Percentiles rank a stretch among this genome's conserved stretches.
phyloP scores from a whole-genome alignment of 768 basidiomycete genomes.

The Pleurotus cornucopiae region DNA sequence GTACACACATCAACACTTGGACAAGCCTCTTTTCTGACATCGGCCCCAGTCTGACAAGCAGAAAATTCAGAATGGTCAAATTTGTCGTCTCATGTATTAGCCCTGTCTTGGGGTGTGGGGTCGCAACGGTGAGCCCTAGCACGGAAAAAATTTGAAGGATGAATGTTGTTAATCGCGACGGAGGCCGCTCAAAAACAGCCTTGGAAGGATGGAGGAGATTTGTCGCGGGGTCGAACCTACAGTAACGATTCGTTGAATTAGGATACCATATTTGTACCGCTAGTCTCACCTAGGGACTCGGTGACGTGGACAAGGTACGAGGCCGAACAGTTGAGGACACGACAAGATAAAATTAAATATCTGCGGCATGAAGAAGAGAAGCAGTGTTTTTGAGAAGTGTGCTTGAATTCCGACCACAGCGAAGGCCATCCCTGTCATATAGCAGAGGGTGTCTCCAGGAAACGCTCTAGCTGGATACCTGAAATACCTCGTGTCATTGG shows the following conservation, averaged over 20 bases:
- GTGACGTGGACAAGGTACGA: constrained; percentile 93
- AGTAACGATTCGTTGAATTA: not conserved
- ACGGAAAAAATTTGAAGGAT: constrained; percentile 56
- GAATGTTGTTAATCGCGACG: constrained; percentile 48
- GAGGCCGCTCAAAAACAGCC: constrained; percentile 53
- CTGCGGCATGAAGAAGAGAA: constrained; percentile 96
- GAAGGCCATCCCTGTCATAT: constrained; percentile 98
- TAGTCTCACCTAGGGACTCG: constrained; percentile 75
- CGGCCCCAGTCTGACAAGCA: constrained; percentile 76
- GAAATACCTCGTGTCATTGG: constrained; percentile 5
- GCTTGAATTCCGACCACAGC: constrained; percentile 96
- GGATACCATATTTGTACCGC: constrained; percentile 1
- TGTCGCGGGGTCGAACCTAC: constrained; percentile 71
- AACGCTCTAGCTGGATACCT: constrained; percentile 97
- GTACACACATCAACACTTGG: constrained; percentile 65
- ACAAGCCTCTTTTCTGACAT: constrained; percentile 84
- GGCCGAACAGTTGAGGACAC: constrained; percentile 89
- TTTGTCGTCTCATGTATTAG: constrained; percentile 75
- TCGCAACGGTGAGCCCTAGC: constrained; percentile 66
- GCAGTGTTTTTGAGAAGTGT: constrained; percentile 94
- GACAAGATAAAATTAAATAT: constrained; percentile 96
- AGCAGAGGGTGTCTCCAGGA: constrained; percentile 96
- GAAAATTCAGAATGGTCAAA: constrained; percentile 85
- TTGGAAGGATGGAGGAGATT: constrained; percentile 79
- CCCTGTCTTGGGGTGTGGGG: constrained; percentile 47